Evolutionary conservation across 1,284 basidiomycete species (phyloP).

Genomic region (Hymenochaete sp.): DNA sequence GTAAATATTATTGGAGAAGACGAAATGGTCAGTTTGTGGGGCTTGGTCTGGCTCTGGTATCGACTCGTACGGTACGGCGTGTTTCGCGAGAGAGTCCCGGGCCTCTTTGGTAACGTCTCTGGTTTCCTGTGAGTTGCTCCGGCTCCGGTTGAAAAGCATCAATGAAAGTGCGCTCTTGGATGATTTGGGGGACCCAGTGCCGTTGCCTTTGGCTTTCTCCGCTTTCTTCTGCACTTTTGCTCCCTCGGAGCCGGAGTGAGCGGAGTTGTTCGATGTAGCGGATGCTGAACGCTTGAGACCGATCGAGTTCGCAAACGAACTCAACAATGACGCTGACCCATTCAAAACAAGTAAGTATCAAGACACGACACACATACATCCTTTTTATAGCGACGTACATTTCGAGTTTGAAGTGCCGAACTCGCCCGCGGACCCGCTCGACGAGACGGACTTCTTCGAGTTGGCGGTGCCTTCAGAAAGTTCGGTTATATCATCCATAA

Average conservation of each 20-base stretch:
- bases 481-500: conserved; percentile 68
- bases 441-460: conserved; percentile 25
- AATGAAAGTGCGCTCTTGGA: conserved; percentile 1
- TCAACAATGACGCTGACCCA: conserved; percentile 51
- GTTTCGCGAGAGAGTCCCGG: conserved; percentile 36
- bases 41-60: conserved; percentile 37
- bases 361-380: not conserved
- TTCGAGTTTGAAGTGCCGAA: conserved; percentile 57
- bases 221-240: not conserved
- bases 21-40: conserved; percentile 41
- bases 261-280: conserved; percentile 24
- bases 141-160: not conserved
- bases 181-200: conserved; percentile 6
- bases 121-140: conserved; percentile 18
- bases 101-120: conserved; percentile 4
- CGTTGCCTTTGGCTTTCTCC: not conserved
- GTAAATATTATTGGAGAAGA: conserved; percentile 33
- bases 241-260: too few species aligned
- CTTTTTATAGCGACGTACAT: conserved; percentile 34
- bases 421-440: too few species aligned
- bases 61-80: conserved; percentile 45
- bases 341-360: conserved; percentile 13
- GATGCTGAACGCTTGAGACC: conserved; percentile 48
- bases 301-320: conserved; percentile 58
- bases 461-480: conserved; percentile 35